phyloP scores from a whole-genome alignment of 2,329 filamentous ascomycete species.

The Curvularia sp. region DNA sequence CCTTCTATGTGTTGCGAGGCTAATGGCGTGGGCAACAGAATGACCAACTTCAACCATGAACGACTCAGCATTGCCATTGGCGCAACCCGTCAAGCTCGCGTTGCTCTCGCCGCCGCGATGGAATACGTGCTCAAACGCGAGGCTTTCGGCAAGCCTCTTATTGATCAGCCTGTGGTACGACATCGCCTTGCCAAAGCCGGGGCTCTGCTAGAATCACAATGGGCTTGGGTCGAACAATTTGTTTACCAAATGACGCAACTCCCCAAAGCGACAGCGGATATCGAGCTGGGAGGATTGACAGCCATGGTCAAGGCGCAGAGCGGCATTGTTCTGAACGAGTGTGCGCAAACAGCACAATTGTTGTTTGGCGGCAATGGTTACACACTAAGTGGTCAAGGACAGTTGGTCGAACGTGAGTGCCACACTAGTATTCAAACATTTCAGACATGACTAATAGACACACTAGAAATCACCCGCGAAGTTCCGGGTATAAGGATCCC shows the following conservation, averaged over 20 bases:
- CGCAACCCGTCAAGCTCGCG: slow-evolving; percentile 67
- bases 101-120: slow-evolving; percentile 66
- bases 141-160: slow-evolving; percentile 71
- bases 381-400: slow-evolving; percentile 72
- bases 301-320: slow-evolving; percentile 75
- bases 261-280: slow-evolving; percentile 64
- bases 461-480: slow-evolving; percentile 66
- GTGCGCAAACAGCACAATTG: slow-evolving; percentile 71
- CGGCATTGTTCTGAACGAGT: slow-evolving; percentile 74
- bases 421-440: background rate
- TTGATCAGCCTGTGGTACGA: slow-evolving; percentile 77
- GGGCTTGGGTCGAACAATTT: slow-evolving; percentile 76
- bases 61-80: slow-evolving; percentile 71
- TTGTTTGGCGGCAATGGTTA: slow-evolving; percentile 78
- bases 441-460: slow-evolving; percentile 17
- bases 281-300: slow-evolving; percentile 73
- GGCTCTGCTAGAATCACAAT: slow-evolving; percentile 71
- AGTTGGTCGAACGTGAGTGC: slow-evolving; percentile 70
- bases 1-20: background rate
- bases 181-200: slow-evolving; percentile 75
- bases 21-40: slow-evolving; percentile 41
- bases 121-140: slow-evolving; percentile 70
- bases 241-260: slow-evolving; percentile 71
- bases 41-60: slow-evolving; percentile 84
- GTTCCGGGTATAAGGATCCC: slow-evolving; percentile 67